These are phyloP conservation scores for Saccharomycopsis olivae DNA, from an alignment of 805 yeast species.

Conservation along the genomic window DNA sequence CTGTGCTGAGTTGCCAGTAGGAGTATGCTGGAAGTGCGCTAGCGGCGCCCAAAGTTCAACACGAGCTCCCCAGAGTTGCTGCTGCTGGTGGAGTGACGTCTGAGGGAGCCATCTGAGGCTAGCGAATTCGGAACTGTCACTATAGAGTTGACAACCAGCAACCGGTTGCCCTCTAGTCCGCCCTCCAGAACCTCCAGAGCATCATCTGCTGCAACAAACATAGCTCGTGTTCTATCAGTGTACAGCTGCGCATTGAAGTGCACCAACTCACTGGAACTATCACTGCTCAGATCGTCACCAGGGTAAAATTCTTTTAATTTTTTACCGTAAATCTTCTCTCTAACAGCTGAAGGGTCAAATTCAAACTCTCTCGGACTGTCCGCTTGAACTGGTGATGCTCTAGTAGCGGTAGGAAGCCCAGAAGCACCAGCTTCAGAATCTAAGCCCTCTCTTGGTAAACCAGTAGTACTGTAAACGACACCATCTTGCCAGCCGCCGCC, in stretches of 20 bases:
- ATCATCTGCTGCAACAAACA: too few relatives aligned
- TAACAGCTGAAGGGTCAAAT: not conserved
- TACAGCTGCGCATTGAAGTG: not conserved
- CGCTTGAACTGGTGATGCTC: too few relatives aligned
- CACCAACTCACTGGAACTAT: not conserved
- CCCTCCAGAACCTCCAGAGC: too few relatives aligned
- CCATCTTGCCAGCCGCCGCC: not conserved
- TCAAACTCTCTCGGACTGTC: not conserved
- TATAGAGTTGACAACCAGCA: constrained; percentile 10
- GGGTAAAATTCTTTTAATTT: constrained; percentile 4
- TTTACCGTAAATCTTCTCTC: constrained; percentile 13
- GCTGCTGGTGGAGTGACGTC: too few relatives aligned
- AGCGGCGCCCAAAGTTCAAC: too few relatives aligned
- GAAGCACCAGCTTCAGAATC: constrained; percentile 1
- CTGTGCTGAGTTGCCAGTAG: too few relatives aligned
- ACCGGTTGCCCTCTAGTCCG: constrained; percentile 23
- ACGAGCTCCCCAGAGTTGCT: too few relatives aligned
- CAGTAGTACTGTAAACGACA: constrained; percentile 1
- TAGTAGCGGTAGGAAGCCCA: not conserved
- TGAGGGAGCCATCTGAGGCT: too few relatives aligned
- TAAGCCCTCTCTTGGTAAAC: not conserved
- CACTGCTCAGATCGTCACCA: not conserved
- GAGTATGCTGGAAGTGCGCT: too few relatives aligned
- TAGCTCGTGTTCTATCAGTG: too few relatives aligned
- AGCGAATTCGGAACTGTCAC: constrained; percentile 17